Evolutionary conservation across 306 rosid genomes (phyloP).

Genomic region (Hippophae tibetana): DNA sequence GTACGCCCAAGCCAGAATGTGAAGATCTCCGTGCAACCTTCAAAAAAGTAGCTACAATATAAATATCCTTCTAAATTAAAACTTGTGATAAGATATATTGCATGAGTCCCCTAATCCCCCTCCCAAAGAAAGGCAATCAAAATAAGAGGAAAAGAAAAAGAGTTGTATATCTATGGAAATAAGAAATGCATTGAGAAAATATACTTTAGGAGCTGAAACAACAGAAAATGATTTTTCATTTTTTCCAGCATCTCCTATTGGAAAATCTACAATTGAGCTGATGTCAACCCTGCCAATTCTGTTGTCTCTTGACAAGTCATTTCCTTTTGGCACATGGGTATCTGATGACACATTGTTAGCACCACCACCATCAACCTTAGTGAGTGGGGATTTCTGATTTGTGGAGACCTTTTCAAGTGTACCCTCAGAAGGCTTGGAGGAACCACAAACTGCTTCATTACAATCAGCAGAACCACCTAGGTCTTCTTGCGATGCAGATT

Average conservation of each 20-base stretch:
- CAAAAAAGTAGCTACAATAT: constrained; percentile 9
- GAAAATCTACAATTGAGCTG: constrained; percentile 29
- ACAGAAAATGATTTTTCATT: constrained; percentile 27
- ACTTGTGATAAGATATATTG: too few species aligned
- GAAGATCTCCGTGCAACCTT: constrained; percentile 46
- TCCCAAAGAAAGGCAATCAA: too few species aligned
- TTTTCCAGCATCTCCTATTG: constrained; percentile 27
- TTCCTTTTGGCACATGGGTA: constrained; percentile 28
- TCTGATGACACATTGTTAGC: constrained; percentile 16
- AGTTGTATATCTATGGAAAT: neutral
- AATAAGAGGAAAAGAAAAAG: too few species aligned
- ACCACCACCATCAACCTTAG: constrained; percentile 26
- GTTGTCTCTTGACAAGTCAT: constrained; percentile 28
- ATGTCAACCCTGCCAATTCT: constrained; percentile 29
- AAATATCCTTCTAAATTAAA: too few species aligned
- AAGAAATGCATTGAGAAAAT: constrained; percentile 29
- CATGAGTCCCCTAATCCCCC: too few species aligned
- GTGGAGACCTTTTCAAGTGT: constrained; percentile 24
- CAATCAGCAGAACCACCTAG: constrained; percentile 24
- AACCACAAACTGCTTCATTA: constrained; percentile 15
- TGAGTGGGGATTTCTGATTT: constrained; percentile 24
- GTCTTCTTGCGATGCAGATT: constrained; percentile 26
- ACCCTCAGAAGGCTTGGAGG: constrained; percentile 28
- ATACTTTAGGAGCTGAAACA: constrained; percentile 34
- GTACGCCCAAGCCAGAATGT: constrained; percentile 30